phyloP scores from a whole-genome alignment of 2,329 filamentous ascomycete genomes.

The Stagonosporopsis cucurbitacearum region DNA sequence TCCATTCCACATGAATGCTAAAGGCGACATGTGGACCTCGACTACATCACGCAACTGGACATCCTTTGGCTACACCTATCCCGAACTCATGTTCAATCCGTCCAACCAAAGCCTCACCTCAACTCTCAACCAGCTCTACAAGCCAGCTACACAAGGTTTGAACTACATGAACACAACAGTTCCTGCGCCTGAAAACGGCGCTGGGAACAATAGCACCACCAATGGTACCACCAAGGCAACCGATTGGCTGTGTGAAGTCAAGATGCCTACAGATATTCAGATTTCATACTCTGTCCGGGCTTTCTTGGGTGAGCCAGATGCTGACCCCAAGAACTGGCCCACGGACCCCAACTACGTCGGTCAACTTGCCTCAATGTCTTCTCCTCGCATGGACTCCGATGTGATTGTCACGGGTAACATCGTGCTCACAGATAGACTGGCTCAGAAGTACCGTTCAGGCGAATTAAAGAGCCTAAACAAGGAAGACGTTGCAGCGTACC shows the following conservation, averaged over 20 bases:
- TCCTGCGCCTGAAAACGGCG: constrained; percentile 7
- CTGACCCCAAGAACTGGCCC: constrained; percentile 41
- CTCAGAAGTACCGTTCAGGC: constrained; percentile 32
- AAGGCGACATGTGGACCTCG: constrained; percentile 41
- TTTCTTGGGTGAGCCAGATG: constrained; percentile 38
- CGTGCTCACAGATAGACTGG: constrained; percentile 47
- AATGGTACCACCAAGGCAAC: constrained; percentile 28
- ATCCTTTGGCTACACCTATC: constrained; percentile 45
- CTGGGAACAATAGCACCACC: constrained; percentile 5
- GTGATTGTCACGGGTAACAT: constrained; percentile 51
- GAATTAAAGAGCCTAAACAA: constrained; percentile 35
- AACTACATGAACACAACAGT: constrained; percentile 27
- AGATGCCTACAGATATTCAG: constrained; percentile 42
- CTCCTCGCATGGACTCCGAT: constrained; percentile 45
- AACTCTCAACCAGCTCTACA: constrained; percentile 38
- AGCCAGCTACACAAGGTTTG: constrained; percentile 33
- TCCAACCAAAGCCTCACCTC: constrained; percentile 37
- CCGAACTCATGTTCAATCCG: constrained; percentile 35
- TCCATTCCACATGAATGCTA: constrained; percentile 44
- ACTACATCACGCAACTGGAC: constrained; percentile 36
- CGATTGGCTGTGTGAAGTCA: constrained; percentile 41
- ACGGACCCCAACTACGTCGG: constrained; percentile 52
- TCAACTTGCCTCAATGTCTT: constrained; percentile 49
- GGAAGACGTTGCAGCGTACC: constrained; percentile 30
- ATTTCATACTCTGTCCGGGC: constrained; percentile 42